Percentiles rank a stretch among this genome's conserved stretches.
These are phyloP conservation scores for Rhododendron griersonianum DNA, from an alignment of 148 eudicot genomes.

Conservation along the genomic window DNA sequence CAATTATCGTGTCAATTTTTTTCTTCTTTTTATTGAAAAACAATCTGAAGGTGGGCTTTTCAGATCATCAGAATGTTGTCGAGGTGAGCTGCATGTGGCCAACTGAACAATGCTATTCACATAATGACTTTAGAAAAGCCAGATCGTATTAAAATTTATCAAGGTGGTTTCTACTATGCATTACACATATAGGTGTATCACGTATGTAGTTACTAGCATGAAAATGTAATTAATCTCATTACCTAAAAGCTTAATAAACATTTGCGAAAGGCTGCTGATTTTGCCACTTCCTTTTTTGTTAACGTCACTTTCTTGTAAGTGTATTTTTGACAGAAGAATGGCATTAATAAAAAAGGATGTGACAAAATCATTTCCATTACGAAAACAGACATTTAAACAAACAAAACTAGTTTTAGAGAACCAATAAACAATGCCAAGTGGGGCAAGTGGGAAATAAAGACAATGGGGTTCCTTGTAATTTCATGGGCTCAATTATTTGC, in stretches of 20 bases:
- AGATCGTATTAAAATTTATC: neutral
- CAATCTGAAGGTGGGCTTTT: too few relatives aligned
- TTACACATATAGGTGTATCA: neutral
- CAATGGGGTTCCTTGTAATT: neutral
- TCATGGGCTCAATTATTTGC: constrained; percentile 17
- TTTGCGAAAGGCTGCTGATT: neutral
- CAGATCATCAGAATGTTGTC: too few relatives aligned
- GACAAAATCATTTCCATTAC: too few relatives aligned
- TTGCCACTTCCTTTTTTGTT: too few relatives aligned
- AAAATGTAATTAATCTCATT: neutral
- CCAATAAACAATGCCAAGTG: neutral
- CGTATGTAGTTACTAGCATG: neutral
- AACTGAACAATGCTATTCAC: neutral
- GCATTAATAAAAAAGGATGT: too few relatives aligned
- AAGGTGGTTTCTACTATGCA: too few relatives aligned
- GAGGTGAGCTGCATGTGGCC: too few relatives aligned
- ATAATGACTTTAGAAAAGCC: neutral
- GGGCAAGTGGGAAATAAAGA: neutral
- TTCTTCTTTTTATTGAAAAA: too few relatives aligned
- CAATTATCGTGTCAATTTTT: too few relatives aligned
- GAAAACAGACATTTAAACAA: neutral
- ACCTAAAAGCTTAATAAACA: neutral
- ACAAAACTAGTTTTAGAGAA: neutral
- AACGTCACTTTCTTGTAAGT: too few relatives aligned
- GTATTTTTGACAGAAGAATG: too few relatives aligned